Conservation (phyloP, 2,329 filamentous ascomycete genomes). For the Cladorrhinum sp. region DNA sequence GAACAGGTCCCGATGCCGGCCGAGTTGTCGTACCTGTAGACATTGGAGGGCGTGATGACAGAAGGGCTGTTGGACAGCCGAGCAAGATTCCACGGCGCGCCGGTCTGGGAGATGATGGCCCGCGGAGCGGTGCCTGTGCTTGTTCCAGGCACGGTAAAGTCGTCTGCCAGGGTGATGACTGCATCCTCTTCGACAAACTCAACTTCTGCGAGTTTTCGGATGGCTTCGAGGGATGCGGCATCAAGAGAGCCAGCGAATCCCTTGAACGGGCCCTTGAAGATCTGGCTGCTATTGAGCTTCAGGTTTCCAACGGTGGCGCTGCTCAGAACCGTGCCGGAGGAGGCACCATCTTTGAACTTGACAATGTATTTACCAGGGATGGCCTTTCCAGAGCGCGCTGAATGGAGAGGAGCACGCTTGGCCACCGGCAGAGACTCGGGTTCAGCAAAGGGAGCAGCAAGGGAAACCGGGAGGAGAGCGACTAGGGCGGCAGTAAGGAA, state of each 20-base stretch:
- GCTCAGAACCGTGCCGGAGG: slow-evolving; percentile 22
- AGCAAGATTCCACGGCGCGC: slow-evolving; percentile 30
- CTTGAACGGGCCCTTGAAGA: slow-evolving; percentile 30
- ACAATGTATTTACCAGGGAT: slow-evolving; percentile 45
- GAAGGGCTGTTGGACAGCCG: slow-evolving; percentile 27
- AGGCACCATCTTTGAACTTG: slow-evolving; percentile 38
- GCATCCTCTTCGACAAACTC: slow-evolving; percentile 34
- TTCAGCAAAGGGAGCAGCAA: background rate
- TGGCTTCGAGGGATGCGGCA: slow-evolving; percentile 20
- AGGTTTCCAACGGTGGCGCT: slow-evolving; percentile 22
- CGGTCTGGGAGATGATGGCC: slow-evolving; percentile 27
- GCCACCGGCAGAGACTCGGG: background rate
- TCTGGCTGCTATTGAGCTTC: slow-evolving; percentile 22
- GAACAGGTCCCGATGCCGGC: slow-evolving; percentile 32
- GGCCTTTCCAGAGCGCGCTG: slow-evolving; percentile 33
- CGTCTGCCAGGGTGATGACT: slow-evolving; percentile 26
- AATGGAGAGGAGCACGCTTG: slow-evolving; percentile 34
- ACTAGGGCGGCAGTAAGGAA: background rate
- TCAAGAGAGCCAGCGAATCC: slow-evolving; percentile 31
- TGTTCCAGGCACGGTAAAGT: background rate
- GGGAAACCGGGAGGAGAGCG: background rate
- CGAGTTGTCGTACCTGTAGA: slow-evolving; percentile 31
- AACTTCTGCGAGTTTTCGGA: slow-evolving; percentile 29
- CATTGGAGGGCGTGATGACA: slow-evolving; percentile 18
- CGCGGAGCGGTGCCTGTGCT: slow-evolving; percentile 1